Base-by-base conservation (phyloP, 352 stramenopile genomes). In the Pythium aquatile region DNA sequence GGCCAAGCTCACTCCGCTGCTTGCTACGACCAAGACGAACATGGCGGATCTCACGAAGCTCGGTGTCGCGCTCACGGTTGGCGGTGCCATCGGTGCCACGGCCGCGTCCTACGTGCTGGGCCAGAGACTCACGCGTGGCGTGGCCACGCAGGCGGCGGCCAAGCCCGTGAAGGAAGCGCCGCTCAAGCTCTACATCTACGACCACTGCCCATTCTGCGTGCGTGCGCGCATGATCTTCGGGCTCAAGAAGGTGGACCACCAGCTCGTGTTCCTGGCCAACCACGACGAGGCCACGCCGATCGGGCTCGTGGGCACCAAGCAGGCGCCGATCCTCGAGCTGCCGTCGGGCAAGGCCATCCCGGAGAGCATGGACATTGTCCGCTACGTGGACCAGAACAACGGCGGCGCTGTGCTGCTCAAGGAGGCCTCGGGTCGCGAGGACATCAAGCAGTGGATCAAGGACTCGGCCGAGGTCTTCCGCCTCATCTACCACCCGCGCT, bases 121-220 rank as follows among this genome's bases (percentile, higher is more conserved):
- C 26, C n/a, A 60, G 29, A 64, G 61, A 47, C 44, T 58, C 35
- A 48, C 46, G 62, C 62, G 47, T n/a, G 48, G 33, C 14, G 47
- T 42, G 26, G 28, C 57, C 26, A 48, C 37, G 37, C 37, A 42
- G 37, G 35, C 55, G 20, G 3, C 35, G 11, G 40, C 55, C 37
- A 53, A 20, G 37, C 11, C 29, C 11, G 33, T 35, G 4, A 49
- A n/a, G 28, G n/a, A 33, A 5, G 28, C 24, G n/a, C n/a, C 3
- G 35, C 68, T 66, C 11, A 79, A 78, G 69, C 65, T 86, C 13
- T 86, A 84, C 69, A 77, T 81, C 61, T 87, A 87, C 68, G 78
- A 87, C 72, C 75, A 84, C 61, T 87, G 78, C 56, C 78, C 78
- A 6, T 87, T 81, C 65, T 84, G 78, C 65, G 78, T 76, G 39